phyloP scores from a whole-genome alignment of 345 rosid species.

The Lepidium africanum region DNA sequence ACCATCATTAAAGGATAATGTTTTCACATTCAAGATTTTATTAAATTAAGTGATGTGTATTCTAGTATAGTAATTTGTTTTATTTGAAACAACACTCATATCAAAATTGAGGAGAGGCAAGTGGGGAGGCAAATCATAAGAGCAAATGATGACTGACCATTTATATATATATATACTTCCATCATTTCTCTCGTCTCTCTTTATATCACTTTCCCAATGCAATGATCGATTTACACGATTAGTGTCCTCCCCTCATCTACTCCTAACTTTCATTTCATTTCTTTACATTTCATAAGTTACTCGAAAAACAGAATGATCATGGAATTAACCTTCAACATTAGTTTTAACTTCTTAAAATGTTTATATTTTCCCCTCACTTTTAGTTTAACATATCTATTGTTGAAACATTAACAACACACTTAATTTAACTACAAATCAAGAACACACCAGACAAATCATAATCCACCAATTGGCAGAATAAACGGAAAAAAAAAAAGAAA shows the following conservation, averaged over 20 bases:
- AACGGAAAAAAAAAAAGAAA: not conserved
- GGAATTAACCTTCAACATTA: not conserved
- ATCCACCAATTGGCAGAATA: not conserved
- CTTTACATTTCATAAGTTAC: no score
- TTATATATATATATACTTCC: not conserved
- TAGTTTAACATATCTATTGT: not conserved
- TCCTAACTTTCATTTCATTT: not conserved
- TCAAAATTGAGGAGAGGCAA: no score
- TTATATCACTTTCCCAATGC: conserved; percentile 2
- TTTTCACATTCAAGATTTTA: no score
- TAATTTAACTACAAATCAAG: not conserved
- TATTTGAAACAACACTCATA: no score
- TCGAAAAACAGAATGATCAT: no score
- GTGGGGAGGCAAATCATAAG: no score
- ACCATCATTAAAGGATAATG: no score
- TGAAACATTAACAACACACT: conserved; percentile 11
- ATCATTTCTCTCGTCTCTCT: not conserved
- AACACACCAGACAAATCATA: not conserved
- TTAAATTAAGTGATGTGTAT: no score
- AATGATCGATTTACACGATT: conserved; percentile 12
- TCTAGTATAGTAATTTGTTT: no score
- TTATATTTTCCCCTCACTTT: not conserved
- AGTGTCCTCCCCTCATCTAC: not conserved
- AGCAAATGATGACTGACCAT: no score
- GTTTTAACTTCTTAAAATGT: not conserved